Evolutionary conservation across 139 green algal genomes (phyloP).

Genomic region (Medakamo hakoo): DNA sequence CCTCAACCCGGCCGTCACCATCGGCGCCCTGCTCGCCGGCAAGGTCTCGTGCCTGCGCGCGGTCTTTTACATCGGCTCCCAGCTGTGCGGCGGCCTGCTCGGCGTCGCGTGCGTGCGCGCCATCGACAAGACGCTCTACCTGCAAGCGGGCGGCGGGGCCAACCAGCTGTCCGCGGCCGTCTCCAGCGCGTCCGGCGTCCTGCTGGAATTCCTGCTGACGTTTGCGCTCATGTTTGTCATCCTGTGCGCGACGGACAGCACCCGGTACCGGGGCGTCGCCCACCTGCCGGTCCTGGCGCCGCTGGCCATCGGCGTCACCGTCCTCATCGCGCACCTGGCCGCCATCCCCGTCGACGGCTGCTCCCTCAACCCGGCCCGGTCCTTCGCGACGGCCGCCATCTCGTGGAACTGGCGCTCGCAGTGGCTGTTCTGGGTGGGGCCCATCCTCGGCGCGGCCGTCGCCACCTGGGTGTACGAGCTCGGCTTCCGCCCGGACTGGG

Average conservation of each 20-base stretch:
- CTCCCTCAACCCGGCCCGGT: slow-evolving; percentile 8
- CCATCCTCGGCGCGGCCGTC: background rate
- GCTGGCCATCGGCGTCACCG: slow-evolving; percentile 7
- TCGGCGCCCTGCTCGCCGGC: slow-evolving; percentile 4
- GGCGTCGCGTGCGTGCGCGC: slow-evolving; percentile 5
- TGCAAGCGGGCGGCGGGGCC: no score
- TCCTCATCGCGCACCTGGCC: slow-evolving; percentile 7
- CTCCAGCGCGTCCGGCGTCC: background rate
- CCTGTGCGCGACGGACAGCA: background rate
- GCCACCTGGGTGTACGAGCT: background rate
- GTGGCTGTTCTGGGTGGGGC: background rate
- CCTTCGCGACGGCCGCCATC: background rate
- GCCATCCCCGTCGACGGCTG: slow-evolving; percentile 10
- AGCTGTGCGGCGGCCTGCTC: slow-evolving; percentile 4
- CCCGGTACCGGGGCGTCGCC: background rate
- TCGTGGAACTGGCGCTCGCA: background rate
- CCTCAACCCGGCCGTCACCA: slow-evolving; percentile 17
- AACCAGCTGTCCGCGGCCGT: background rate
- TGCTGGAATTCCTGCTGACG: background rate
- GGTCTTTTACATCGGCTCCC: slow-evolving; percentile 8
- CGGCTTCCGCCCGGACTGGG: background rate
- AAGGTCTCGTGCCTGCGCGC: slow-evolving; percentile 28
- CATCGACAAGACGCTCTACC: background rate
- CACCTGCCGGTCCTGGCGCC: slow-evolving; percentile 2
- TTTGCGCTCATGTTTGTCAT: background rate